A percentile compares a stretch with the other conserved stretches of the same genome.
phyloP scores from a whole-genome alignment of 1,284 basidiomycete genomes.

The Calocybe gambosa region DNA sequence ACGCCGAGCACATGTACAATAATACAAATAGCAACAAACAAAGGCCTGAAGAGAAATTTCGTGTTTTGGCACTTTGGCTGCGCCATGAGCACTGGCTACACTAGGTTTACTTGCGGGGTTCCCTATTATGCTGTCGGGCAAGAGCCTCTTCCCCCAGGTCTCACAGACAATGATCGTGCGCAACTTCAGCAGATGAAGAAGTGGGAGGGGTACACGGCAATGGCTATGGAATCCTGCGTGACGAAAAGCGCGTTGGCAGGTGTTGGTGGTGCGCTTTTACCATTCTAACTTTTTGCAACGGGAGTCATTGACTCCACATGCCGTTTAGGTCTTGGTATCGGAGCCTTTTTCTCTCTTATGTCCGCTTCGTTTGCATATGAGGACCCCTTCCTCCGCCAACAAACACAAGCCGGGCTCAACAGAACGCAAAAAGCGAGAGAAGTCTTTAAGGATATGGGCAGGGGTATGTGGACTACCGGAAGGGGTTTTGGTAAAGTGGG shows the following conservation, averaged over 20 bases:
- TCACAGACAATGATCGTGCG: constrained; percentile 74
- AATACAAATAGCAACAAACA: not conserved
- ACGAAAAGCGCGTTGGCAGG: constrained; percentile 80
- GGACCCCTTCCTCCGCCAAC: constrained; percentile 79
- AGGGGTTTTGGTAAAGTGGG: constrained; percentile 96
- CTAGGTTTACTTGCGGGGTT: constrained; percentile 30
- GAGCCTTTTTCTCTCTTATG: constrained; percentile 96
- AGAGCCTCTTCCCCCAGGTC: constrained; percentile 77
- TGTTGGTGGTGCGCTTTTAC: constrained; percentile 57
- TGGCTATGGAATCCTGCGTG: constrained; percentile 80
- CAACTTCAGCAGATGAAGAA: constrained; percentile 66
- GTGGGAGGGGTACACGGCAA: constrained; percentile 65
- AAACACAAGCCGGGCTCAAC: constrained; percentile 52
- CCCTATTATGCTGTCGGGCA: constrained; percentile 52
- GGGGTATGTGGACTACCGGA: constrained; percentile 85
- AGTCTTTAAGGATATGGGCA: constrained; percentile 93
- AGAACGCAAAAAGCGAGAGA: constrained; percentile 76
- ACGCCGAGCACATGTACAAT: no score
- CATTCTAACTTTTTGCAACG: not conserved
- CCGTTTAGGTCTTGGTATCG: constrained; percentile 80
- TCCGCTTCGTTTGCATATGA: constrained; percentile 93
- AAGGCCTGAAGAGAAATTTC: not conserved
- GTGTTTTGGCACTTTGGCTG: not conserved
- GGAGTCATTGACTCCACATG: constrained; percentile 3
- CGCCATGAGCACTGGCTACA: constrained; percentile 17